These are phyloP conservation scores for Melocanna baccifera DNA, from an alignment of 176 grass and related monocot genomes.

Conservation along the genomic window DNA sequence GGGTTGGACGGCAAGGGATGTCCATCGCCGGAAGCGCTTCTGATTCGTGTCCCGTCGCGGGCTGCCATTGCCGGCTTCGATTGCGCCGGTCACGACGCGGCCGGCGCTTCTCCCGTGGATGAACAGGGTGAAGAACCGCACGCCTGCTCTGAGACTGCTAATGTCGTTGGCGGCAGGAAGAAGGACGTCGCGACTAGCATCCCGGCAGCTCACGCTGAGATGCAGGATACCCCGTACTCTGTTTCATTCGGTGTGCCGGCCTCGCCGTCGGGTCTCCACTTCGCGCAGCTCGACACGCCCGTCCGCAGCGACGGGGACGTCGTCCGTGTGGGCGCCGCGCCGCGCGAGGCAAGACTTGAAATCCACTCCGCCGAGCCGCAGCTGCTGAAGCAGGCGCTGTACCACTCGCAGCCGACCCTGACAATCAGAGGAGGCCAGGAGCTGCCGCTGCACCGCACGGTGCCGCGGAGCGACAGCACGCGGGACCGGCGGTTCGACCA, in stretches of 20 bases:
- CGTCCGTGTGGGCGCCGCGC: too few relatives aligned
- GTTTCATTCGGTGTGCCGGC: slow-evolving; percentile 46
- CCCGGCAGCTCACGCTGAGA: not conserved
- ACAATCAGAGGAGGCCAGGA: not conserved
- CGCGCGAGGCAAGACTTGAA: not conserved
- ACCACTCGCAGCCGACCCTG: slow-evolving; percentile 46
- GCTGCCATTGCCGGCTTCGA: not conserved
- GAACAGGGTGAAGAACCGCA: not conserved
- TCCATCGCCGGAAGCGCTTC: not conserved
- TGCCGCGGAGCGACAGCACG: slow-evolving; percentile 26
- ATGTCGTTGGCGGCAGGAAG: not conserved
- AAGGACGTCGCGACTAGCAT: slow-evolving; percentile 20
- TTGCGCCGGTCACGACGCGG: not conserved
- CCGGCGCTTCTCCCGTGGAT: not conserved
- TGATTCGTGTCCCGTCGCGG: not conserved
- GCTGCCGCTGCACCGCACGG: not conserved
- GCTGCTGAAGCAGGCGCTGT: slow-evolving; percentile 28
- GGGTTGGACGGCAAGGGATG: not conserved
- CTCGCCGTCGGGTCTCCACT: slow-evolving; percentile 59
- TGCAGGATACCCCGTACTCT: not conserved
- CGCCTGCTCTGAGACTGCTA: not conserved
- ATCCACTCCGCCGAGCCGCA: not conserved
- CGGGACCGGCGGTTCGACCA: slow-evolving; percentile 61
- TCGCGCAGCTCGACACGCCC: slow-evolving; percentile 28
- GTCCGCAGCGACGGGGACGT: not conserved